Percentiles rank a stretch among this genome's conserved stretches.
phyloP scores from a whole-genome alignment of 176 grass and related monocot genomes.

The Oryza nivara region DNA sequence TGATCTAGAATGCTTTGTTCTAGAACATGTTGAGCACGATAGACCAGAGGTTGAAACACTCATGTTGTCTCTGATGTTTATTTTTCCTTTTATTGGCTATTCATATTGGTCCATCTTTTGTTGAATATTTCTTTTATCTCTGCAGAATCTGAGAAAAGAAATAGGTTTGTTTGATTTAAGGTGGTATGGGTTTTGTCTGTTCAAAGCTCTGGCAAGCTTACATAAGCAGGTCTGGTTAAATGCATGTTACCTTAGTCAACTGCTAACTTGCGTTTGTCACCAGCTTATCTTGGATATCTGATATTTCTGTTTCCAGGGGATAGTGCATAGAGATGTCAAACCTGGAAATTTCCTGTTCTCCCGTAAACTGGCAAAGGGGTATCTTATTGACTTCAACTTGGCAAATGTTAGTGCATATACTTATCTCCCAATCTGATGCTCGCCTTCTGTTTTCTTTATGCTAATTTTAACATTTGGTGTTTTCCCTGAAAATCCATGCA shows the following conservation, averaged over 20 bases:
- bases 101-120: conserved; percentile 13
- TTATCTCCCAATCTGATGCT: conserved; percentile 28
- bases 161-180: conserved; percentile 64
- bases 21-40: conserved; percentile 93
- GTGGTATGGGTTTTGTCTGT: conserved; percentile 88
- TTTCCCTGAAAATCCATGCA: conserved; percentile 45
- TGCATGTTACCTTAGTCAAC: conserved; percentile 24
- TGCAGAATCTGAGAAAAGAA: conserved; percentile 81
- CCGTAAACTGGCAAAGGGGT: conserved; percentile 65
- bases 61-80: conserved; percentile 1
- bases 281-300: conserved; percentile 22
- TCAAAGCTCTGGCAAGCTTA: conserved; percentile 82
- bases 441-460: conserved; percentile 26
- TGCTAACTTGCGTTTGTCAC: conserved; percentile 17
- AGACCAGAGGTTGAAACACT: conserved; percentile 73
- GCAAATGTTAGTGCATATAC: conserved; percentile 69
- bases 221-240: conserved; percentile 73
- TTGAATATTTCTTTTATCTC: conserved; percentile 35
- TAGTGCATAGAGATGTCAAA: conserved; percentile 90
- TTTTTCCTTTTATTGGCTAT: conserved; percentile 30
- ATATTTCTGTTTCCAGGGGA: conserved; percentile 65
- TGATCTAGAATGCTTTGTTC: conserved; percentile 82
- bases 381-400: conserved; percentile 97
- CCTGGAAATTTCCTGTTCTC: conserved; percentile 98
- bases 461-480: conserved; percentile 30